A percentile compares a stretch with the other conserved stretches of the same genome.
Evolutionary conservation across 345 rosid species (phyloP).

Genomic region (Acer campestre): DNA sequence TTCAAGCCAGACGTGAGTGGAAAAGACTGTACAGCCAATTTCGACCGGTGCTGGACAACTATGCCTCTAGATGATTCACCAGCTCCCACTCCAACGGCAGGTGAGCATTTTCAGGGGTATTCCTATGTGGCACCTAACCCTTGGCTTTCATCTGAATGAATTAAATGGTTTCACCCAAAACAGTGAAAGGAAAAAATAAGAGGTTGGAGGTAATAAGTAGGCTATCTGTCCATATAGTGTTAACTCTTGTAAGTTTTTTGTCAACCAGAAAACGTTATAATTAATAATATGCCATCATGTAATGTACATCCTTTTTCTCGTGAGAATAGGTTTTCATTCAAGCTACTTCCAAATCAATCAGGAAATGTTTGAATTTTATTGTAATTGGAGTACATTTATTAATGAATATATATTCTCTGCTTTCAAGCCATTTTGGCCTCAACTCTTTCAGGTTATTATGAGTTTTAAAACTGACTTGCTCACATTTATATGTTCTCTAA

Average conservation of each 20-base stretch:
- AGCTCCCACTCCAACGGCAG: constrained; percentile 69
- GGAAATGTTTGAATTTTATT: neutral
- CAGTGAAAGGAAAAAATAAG: neutral
- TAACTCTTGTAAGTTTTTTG: constrained; percentile 9
- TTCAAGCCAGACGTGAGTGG: constrained; percentile 75
- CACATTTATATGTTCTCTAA: neutral
- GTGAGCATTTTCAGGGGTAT: constrained; percentile 70
- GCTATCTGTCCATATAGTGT: constrained; percentile 1
- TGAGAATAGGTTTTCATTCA: constrained; percentile 1
- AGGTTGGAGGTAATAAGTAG: neutral
- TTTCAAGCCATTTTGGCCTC: neutral
- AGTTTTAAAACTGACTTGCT: neutral
- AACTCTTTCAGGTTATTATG: neutral
- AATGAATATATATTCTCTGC: neutral
- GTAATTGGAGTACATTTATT: neutral
- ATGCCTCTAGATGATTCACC: constrained; percentile 78
- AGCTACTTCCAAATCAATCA: neutral
- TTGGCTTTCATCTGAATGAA: constrained; percentile 59
- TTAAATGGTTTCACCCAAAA: neutral
- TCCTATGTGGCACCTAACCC: constrained; percentile 69
- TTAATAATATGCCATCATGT: neutral
- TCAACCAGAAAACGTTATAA: neutral
- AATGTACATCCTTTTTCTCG: neutral
- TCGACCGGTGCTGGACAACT: constrained; percentile 73
- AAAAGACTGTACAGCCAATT: constrained; percentile 66